phyloP scores from a whole-genome alignment of 2,329 filamentous ascomycete genomes.

The Penicillium vulpinum region DNA sequence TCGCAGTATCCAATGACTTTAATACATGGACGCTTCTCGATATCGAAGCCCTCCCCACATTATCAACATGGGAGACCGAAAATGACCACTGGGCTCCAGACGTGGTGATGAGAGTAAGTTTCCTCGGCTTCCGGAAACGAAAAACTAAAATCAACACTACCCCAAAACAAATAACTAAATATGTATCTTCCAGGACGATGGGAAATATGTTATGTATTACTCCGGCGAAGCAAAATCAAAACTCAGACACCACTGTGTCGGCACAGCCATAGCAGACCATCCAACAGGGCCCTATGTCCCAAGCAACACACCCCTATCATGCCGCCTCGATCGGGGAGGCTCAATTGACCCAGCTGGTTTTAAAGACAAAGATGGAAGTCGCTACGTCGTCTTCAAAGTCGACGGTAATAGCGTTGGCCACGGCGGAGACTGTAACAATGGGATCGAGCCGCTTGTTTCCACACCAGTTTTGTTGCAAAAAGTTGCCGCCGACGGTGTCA shows the following conservation, averaged over 20 bases:
- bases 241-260: constrained; percentile 57
- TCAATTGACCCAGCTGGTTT: constrained; percentile 66
- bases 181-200: constrained; percentile 34
- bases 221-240: constrained; percentile 48
- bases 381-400: constrained; percentile 66
- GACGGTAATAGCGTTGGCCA: constrained; percentile 61
- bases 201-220: constrained; percentile 64
- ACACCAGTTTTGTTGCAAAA: constrained; percentile 46
- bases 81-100: constrained; percentile 63
- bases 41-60: constrained; percentile 56
- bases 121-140: not conserved
- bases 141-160: not conserved
- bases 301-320: constrained; percentile 52
- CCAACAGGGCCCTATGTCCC: constrained; percentile 56
- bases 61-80: constrained; percentile 56
- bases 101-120: constrained; percentile 50
- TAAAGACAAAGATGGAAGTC: constrained; percentile 53
- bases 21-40: constrained; percentile 51
- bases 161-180: constrained; percentile 2
- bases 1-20: constrained; percentile 54
- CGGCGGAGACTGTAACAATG: constrained; percentile 51
- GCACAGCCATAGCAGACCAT: constrained; percentile 52
- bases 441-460: constrained; percentile 36
- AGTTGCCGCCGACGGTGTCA: constrained; percentile 51
- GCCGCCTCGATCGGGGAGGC: constrained; percentile 56